Base-by-base conservation (phyloP, 2,329 filamentous ascomycete species). In the Aspergillus persii region DNA sequence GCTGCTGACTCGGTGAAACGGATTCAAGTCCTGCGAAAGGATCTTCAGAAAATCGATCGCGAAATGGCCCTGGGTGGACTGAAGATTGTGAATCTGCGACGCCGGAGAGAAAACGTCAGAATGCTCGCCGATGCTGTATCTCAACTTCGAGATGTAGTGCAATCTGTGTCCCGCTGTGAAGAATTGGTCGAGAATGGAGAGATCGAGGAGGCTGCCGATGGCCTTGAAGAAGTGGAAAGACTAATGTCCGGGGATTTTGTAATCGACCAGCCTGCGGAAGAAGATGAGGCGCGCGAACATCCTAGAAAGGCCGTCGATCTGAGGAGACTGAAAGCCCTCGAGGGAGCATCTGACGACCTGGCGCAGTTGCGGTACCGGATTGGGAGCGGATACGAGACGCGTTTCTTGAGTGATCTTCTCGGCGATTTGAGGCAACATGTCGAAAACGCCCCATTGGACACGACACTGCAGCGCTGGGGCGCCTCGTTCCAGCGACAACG, bases 1-100 rank as follows among this genome's bases (percentile, higher is more conserved):
- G 93, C 95, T 6, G 89, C 92, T 9, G 91, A 96, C 58, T 98
- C 94, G 2, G 93, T 99, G 2, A 83, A 89, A 8, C 87, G 90
- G 61, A 99, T 99, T 60, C 92, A 92, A 70, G 82, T 84, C 0
- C 74, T 99, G 46, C 84, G 95, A 59, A 85, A 87, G 67, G 94
- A 98, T 69, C 79, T 99, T 0, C 83, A 88, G 59, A 86, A 86
- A 44, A 81, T 99, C 5, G 95, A 99, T 71, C 83, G 89, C 57
- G 92, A 97, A 66, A 91, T 98, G 75, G 94, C 92, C 1, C 80
- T 91, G 3, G 91, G 87, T 31, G 95, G 95, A 0, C 75, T 99
- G 31, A 89, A 95, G 66, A 89, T 97, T 57, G 88, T 96, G 3
- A 89, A 93, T 61, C 88, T 96, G 72, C 86, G 91, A 65, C 86